Evolutionary conservation across 163 green algal genomes (phyloP).

Genomic region (Prototheca wickerhamii): DNA sequence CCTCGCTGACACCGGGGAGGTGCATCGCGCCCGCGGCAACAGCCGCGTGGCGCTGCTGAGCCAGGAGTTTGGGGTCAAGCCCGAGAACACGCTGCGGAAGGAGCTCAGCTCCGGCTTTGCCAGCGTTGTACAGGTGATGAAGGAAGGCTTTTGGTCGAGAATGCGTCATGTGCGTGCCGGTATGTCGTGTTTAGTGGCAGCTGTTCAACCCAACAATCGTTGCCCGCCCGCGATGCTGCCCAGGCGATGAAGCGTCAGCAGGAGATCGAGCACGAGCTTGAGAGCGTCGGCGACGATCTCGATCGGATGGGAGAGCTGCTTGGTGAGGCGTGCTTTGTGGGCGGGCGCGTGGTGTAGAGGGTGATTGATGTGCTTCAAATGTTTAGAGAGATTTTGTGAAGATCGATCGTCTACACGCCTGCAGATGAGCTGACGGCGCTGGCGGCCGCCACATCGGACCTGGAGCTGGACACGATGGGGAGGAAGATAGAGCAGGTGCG

Average conservation of each 20-base stretch:
- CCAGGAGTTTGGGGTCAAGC: constrained; percentile 94
- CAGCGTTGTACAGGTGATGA: constrained; percentile 53
- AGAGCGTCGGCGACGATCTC: constrained; percentile 86
- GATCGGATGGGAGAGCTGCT: constrained; percentile 38
- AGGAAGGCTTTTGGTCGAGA: too few relatives aligned
- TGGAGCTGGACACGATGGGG: constrained; percentile 26
- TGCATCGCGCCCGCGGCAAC: constrained; percentile 76
- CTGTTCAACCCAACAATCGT: too few relatives aligned
- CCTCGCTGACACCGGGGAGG: constrained; percentile 73
- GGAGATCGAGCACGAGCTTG: constrained; percentile 69
- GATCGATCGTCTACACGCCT: too few relatives aligned
- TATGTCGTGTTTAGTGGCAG: too few relatives aligned
- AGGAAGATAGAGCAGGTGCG: constrained; percentile 76
- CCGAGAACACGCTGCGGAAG: constrained; percentile 81
- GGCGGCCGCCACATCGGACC: background rate
- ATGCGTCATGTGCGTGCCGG: too few relatives aligned
- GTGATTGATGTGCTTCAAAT: too few relatives aligned
- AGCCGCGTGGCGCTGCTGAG: constrained; percentile 90
- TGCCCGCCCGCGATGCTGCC: constrained; percentile 57
- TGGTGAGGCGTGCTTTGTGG: too few relatives aligned
- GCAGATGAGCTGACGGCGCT: constrained; percentile 1
- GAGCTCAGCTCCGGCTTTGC: constrained; percentile 87
- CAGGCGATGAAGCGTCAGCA: constrained; percentile 58
- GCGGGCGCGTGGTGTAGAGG: too few relatives aligned
- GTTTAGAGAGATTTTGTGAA: too few relatives aligned